phyloP scores from a whole-genome alignment of 2,329 filamentous ascomycete species.

The Rachicladosporium sp. region DNA sequence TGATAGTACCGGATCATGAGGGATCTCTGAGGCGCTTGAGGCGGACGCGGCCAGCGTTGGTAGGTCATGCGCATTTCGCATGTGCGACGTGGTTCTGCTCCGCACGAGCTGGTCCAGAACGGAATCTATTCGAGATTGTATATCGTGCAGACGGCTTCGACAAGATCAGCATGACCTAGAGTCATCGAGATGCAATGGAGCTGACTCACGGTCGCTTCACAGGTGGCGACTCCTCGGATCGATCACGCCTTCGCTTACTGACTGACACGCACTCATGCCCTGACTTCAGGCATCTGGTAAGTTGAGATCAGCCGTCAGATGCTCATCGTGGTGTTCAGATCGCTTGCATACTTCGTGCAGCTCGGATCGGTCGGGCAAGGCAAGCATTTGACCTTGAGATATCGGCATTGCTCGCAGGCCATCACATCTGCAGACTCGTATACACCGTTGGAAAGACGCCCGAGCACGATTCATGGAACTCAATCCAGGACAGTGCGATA shows the following conservation, averaged over 20 bases:
- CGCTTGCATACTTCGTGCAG: slow-evolving; percentile 1
- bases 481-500: no score
- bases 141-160: background rate
- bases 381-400: slow-evolving; percentile 2
- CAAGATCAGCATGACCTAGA: background rate
- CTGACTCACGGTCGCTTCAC: background rate
- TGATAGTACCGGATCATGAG: background rate
- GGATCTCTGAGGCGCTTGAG: background rate
- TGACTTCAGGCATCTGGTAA: background rate
- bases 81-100: background rate
- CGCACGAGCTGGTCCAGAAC: background rate
- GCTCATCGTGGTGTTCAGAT: no score
- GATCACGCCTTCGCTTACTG: background rate
- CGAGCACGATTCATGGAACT: no score
- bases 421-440: no score
- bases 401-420: slow-evolving; percentile 2
- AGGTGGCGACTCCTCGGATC: background rate
- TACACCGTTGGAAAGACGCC: no score
- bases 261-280: background rate
- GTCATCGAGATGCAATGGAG: no score
- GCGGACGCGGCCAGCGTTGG: background rate
- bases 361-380: background rate
- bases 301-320: background rate
- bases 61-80: background rate
- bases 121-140: background rate